These are phyloP conservation scores for Elaphomyces granulatus DNA, from an alignment of 495 filamentous ascomycete genomes.

Conservation along the genomic window DNA sequence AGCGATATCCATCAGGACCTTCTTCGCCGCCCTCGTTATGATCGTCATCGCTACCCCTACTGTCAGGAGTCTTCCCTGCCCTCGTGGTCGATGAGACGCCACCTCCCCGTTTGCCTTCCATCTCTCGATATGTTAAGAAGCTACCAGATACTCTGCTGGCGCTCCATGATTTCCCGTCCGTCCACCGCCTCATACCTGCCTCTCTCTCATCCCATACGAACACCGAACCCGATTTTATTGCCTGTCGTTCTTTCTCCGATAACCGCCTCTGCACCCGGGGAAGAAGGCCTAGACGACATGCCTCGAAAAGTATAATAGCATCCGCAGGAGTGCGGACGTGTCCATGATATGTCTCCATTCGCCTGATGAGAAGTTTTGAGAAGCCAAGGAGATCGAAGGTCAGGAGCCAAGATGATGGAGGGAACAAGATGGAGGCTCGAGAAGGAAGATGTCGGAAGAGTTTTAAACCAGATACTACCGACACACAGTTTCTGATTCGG, in stretches of 20 bases:
- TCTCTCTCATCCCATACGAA: constrained; percentile 99
- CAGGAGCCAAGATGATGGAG: too few relatives aligned
- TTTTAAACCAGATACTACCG: too few relatives aligned
- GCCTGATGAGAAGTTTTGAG: too few relatives aligned
- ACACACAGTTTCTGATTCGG: too few relatives aligned
- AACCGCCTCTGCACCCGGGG: constrained; percentile 85
- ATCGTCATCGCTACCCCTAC: constrained; percentile 68
- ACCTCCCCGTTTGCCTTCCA: constrained; percentile 87
- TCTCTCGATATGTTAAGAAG: constrained; percentile 93
- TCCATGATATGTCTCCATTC: constrained; percentile 94
- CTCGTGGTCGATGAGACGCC: constrained; percentile 40
- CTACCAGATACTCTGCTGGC: constrained; percentile 94
- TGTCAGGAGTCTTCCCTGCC: constrained; percentile 69
- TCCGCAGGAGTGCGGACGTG: constrained; percentile 83
- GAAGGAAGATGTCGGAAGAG: too few relatives aligned
- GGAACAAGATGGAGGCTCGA: too few relatives aligned
- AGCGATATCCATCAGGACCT: constrained; percentile 89
- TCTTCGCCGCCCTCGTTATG: constrained; percentile 55
- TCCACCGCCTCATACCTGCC: constrained; percentile 97
- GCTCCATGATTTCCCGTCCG: constrained; percentile 98
- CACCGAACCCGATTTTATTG: constrained; percentile 87
- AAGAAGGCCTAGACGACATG: constrained; percentile 76
- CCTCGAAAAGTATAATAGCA: constrained; percentile 95
- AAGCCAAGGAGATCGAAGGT: too few relatives aligned
- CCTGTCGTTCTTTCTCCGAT: constrained; percentile 93